A percentile compares a stretch with the other conserved stretches of the same genome.
Evolutionary conservation across 2,329 filamentous ascomycete species (phyloP).

Genomic region (Colletotrichum chlorophyti): DNA sequence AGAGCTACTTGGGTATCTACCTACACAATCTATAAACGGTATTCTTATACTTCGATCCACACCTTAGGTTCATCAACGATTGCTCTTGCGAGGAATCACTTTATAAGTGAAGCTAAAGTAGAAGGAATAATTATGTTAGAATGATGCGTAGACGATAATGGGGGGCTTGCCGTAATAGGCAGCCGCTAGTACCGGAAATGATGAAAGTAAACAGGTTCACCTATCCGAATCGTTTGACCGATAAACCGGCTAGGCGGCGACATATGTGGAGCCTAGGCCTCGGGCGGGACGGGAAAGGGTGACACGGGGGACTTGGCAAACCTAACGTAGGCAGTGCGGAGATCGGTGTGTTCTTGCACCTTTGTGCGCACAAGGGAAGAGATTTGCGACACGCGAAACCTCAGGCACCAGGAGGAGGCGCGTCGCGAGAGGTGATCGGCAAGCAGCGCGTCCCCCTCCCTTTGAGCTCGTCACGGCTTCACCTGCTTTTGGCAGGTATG

Average conservation of each 20-base stretch:
- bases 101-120: neutral
- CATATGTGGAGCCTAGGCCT: constrained; percentile 12
- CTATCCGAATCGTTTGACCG: neutral
- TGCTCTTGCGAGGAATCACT: neutral
- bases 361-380: no score
- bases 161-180: neutral
- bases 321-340: neutral
- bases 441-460: neutral
- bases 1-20: constrained; percentile 5
- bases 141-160: constrained; percentile 2
- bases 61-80: neutral
- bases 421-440: neutral
- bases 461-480: neutral
- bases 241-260: constrained; percentile 9
- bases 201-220: constrained; percentile 6
- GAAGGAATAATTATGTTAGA: no score
- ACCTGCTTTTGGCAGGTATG: neutral
- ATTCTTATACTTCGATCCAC: no score
- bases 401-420: no score
- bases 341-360: no score
- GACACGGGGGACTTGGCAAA: constrained; percentile 13
- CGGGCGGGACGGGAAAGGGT: constrained; percentile 14
- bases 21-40: constrained; percentile 3
- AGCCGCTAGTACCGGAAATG: no score
- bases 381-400: no score